Base-by-base conservation (phyloP, 371 early-diverging fungal genomes). In the Syncephalis fuscata region DNA sequence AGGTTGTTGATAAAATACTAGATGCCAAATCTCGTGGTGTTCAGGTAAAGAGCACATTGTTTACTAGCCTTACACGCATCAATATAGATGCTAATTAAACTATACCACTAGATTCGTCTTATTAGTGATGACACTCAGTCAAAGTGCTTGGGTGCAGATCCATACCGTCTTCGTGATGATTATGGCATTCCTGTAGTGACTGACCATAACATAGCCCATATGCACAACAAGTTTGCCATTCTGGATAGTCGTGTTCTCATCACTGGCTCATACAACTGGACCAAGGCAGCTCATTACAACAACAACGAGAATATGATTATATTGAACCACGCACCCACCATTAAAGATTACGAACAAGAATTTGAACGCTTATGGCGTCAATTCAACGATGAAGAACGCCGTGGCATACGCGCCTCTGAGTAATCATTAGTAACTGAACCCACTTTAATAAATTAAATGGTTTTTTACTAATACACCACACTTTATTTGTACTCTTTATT, bases 201-300 rank as follows among this genome's bases (percentile, higher is more conserved):
- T 8, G 71, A 71, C 52, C 48, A 59, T 36, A 68, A 66, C 36
- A 59, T 60, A 1, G 61, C 60, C 51, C 67, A 71, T 42, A 78
- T 78, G 79, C 79, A 78, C 49, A 69, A 76, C 48, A 78, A 77
- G 55, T 78, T 78, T 63, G 74, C 71, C 11, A 64, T 78, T 11
- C 64, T 76, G 42, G 79, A 78, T 51, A 46, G 48, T 11, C 64
- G 58, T 23, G 61, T 55, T 1, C 57, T 69, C 17, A 56, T 67
- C 38, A 69, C 65, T 15, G 70, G 70, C 20, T 65, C 66, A 36
- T 69, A 65, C 54, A 69, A 69, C 46, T 69, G 70, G 70, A 65
- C 67, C 38, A 58, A 57, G 25, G 62, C 19, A 7, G 41, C 41
- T 15, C 41, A 21, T 16, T 41, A 41, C 41, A 16, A 41, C 8